phyloP scores from a whole-genome alignment of 192 early-diverging fungal genomes.

The Haplosporangium gracile region DNA sequence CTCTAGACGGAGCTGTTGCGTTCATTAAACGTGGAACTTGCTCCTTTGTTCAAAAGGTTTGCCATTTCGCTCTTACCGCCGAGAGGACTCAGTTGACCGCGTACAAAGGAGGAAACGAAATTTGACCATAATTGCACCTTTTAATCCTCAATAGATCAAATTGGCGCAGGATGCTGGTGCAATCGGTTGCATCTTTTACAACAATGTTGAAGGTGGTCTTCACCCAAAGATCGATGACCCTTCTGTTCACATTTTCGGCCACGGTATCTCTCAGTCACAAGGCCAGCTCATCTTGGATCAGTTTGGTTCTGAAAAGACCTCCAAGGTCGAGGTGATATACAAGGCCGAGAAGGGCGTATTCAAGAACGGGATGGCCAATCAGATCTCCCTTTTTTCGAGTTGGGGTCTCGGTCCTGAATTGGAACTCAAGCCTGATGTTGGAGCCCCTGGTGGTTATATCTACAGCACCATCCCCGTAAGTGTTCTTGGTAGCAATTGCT shows the following conservation, averaged over 20 bases:
- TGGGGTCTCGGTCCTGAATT: constrained; percentile 79
- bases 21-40: constrained; percentile 79
- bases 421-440: constrained; percentile 71
- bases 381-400: constrained; percentile 79
- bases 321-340: constrained; percentile 21
- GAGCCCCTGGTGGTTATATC: constrained; percentile 73
- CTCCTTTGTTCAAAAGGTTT: constrained; percentile 60
- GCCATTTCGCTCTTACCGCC: not conserved
- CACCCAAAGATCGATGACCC: constrained; percentile 26
- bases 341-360: constrained; percentile 39
- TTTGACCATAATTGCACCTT: not conserved
- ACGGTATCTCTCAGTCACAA: constrained; percentile 64
- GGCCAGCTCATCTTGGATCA: constrained; percentile 62
- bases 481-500: constrained; percentile 9
- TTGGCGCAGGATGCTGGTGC: constrained; percentile 71
- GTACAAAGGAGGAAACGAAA: not conserved
- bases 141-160: not conserved
- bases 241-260: constrained; percentile 66
- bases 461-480: constrained; percentile 69
- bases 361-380: constrained; percentile 67
- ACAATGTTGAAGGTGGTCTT: constrained; percentile 47
- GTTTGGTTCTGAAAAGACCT: constrained; percentile 37
- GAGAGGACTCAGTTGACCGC: not conserved
- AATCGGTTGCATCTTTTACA: constrained; percentile 74
- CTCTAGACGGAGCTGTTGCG: constrained; percentile 61